Conservation (phyloP, 148 eudicot genomes). For the Diospyros kaki region DNA sequence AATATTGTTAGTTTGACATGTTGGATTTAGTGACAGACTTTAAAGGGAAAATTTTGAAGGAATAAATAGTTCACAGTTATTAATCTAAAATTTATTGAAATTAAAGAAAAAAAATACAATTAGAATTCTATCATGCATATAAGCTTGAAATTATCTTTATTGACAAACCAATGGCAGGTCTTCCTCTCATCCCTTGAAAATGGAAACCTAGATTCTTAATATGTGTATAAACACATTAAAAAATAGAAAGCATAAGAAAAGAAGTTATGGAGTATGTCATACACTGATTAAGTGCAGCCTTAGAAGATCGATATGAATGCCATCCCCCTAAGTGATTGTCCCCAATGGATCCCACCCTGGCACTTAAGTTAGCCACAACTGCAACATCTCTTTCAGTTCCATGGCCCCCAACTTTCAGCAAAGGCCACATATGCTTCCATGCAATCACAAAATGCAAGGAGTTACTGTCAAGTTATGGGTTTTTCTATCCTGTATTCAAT, state of each 20-base stretch:
- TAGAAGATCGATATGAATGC: slow-evolving; percentile 96
- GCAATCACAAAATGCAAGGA: slow-evolving; percentile 7
- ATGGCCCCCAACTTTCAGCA: slow-evolving; percentile 63
- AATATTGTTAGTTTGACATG: no score
- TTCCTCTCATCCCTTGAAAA: not conserved
- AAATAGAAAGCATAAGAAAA: not conserved
- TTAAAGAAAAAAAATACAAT: no score
- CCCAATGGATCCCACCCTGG: slow-evolving; percentile 92
- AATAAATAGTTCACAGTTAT: no score
- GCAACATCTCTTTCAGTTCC: slow-evolving; percentile 62
- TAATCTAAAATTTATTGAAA: no score
- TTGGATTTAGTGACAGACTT: no score
- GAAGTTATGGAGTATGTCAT: slow-evolving; percentile 11
- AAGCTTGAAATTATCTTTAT: no score
- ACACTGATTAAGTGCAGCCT: slow-evolving; percentile 90
- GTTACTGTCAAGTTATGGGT: not conserved
- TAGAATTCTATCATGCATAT: no score
- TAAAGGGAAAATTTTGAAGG: no score
- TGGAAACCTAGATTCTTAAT: not conserved
- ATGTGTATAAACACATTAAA: not conserved
- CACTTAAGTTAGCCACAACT: slow-evolving; percentile 83
- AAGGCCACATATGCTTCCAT: slow-evolving; percentile 93
- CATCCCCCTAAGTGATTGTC: slow-evolving; percentile 89
- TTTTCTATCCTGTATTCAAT: no score
- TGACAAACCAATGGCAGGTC: not conserved